A percentile compares a stretch with the other conserved stretches of the same genome.
Evolutionary conservation across 2,329 filamentous ascomycete genomes (phyloP).

Genomic region (Botrytis aclada): DNA sequence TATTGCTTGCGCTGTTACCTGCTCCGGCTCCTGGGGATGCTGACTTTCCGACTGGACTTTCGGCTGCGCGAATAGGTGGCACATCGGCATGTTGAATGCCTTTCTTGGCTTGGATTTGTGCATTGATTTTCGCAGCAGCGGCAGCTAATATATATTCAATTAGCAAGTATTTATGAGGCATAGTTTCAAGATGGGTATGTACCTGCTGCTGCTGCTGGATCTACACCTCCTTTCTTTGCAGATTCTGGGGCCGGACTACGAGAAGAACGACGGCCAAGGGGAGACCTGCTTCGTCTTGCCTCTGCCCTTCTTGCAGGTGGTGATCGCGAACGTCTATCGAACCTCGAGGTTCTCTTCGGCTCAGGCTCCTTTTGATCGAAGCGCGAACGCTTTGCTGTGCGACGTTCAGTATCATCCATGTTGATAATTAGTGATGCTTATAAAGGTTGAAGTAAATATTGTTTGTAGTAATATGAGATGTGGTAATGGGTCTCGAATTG

Average conservation of each 20-base stretch:
- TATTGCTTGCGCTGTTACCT: conserved; percentile 45
- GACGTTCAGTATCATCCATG: conserved; percentile 78
- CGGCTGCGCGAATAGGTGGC: conserved; percentile 64
- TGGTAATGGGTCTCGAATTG: background rate
- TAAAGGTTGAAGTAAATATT: background rate
- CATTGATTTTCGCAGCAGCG: conserved; percentile 84
- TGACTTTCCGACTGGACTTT: conserved; percentile 32
- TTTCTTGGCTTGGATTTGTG: conserved; percentile 79
- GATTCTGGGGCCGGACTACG: conserved; percentile 35
- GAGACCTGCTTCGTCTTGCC: conserved; percentile 75
- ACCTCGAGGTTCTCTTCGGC: conserved; percentile 71
- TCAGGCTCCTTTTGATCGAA: conserved; percentile 91
- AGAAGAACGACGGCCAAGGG: conserved; percentile 49
- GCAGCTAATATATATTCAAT: conserved; percentile 56
- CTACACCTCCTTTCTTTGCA: conserved; percentile 49
- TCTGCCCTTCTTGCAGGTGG: conserved; percentile 66
- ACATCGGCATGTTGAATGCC: conserved; percentile 88
- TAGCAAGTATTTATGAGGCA: background rate
- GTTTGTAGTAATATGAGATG: background rate
- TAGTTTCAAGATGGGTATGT: conserved; percentile 25
- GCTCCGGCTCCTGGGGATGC: conserved; percentile 33
- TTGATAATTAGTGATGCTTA: conserved; percentile 16
- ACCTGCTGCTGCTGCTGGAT: conserved; percentile 79
- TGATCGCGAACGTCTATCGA: conserved; percentile 88
- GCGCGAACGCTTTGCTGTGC: conserved; percentile 76